Evolutionary conservation across 345 rosid genomes (phyloP).

Genomic region (Carallia pectinifolia): DNA sequence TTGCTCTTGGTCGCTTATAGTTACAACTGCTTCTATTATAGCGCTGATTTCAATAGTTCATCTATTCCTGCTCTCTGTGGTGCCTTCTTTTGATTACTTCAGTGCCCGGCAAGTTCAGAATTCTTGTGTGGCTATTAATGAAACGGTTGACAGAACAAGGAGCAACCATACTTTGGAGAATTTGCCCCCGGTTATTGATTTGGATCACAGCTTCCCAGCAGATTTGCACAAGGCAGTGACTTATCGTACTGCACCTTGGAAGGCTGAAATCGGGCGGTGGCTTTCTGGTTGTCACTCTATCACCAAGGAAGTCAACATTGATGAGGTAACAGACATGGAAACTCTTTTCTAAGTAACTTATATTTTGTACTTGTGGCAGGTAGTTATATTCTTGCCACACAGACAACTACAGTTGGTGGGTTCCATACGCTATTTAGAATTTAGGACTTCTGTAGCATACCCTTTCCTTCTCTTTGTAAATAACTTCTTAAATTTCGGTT

Average conservation of each 20-base stretch:
- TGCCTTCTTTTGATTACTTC: conserved; percentile 67
- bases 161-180: conserved; percentile 21
- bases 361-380: not conserved
- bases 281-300: conserved; percentile 79
- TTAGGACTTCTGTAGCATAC: not conserved
- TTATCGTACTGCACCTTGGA: conserved; percentile 86
- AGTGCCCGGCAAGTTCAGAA: conserved; percentile 47
- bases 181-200: conserved; percentile 29
- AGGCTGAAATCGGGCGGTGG: conserved; percentile 79
- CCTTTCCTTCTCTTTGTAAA: not conserved
- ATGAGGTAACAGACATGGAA: conserved; percentile 47
- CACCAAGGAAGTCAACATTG: conserved; percentile 45
- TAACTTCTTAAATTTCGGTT: not conserved
- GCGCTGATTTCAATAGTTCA: conserved; percentile 69
- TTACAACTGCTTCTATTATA: conserved; percentile 50
- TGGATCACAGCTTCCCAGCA: conserved; percentile 64
- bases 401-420: not conserved
- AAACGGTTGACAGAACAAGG: conserved; percentile 29
- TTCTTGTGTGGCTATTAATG: conserved; percentile 41
- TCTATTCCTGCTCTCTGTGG: conserved; percentile 62
- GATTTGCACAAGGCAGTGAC: conserved; percentile 68
- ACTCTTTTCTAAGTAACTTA: not conserved
- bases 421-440: not conserved
- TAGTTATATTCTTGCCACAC: not conserved
- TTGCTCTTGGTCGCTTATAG: conserved; percentile 68